phyloP scores from a whole-genome alignment of 768 basidiomycete species.

The Rhizopogon vesiculosus region DNA sequence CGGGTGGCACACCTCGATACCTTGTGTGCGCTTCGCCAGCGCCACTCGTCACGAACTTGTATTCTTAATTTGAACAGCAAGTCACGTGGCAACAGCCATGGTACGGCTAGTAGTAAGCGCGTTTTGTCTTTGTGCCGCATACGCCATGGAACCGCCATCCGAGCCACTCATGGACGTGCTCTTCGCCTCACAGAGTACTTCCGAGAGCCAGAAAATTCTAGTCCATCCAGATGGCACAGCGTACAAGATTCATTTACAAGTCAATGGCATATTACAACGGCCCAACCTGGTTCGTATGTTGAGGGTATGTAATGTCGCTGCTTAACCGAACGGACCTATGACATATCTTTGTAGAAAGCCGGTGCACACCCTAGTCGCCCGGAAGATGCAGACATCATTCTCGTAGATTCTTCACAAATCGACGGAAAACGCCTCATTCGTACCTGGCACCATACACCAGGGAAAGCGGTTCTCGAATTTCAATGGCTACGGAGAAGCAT shows the following conservation, averaged over 20 bases:
- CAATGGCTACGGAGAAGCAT: conserved; percentile 49
- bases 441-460: conserved; percentile 48
- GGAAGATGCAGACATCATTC: conserved; percentile 48
- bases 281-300: conserved; percentile 48
- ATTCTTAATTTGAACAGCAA: conserved; percentile 1
- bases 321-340: background rate
- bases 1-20: background rate
- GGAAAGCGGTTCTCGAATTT: conserved; percentile 47
- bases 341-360: conserved; percentile 36
- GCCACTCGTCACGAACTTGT: background rate
- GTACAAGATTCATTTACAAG: conserved; percentile 53
- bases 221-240: conserved; percentile 34
- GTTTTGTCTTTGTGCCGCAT: background rate
- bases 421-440: conserved; percentile 54
- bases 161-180: conserved; percentile 1
- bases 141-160: background rate
- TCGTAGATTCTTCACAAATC: conserved; percentile 51
- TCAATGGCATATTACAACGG: conserved; percentile 43
- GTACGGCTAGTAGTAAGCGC: too few species aligned
- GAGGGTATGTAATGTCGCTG: conserved; percentile 32
- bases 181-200: background rate
- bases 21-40: background rate
- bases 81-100: background rate
- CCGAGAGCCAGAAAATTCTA: conserved; percentile 28
- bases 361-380: conserved; percentile 53